A percentile compares a stretch with the other conserved stretches of the same genome.
These are phyloP conservation scores for Rhynchosporium secalis DNA, from an alignment of 2,329 filamentous ascomycete species.

Conservation along the genomic window DNA sequence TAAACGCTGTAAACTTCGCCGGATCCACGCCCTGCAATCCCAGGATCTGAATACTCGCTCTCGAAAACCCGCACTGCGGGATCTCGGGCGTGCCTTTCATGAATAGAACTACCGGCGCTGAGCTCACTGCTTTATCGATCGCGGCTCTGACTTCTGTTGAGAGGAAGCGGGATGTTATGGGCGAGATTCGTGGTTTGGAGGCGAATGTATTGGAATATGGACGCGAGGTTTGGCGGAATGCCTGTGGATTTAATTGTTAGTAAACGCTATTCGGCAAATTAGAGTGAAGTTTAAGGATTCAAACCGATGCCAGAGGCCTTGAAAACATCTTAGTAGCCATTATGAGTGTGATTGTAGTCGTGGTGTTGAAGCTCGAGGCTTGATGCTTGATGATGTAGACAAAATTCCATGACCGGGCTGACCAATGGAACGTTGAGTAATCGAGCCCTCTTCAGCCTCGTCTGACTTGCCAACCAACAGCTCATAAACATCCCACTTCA, in stretches of 20 bases:
- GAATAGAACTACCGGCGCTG: conserved; percentile 92
- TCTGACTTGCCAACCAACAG: background rate
- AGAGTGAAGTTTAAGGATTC: background rate
- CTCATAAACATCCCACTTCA: background rate
- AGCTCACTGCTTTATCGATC: conserved; percentile 86
- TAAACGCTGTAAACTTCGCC: conserved; percentile 95
- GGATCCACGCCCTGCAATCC: conserved; percentile 94
- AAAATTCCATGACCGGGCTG: conserved; percentile 24
- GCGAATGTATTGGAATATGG: conserved; percentile 14
- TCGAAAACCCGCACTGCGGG: conserved; percentile 95
- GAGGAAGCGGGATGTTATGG: conserved; percentile 58
- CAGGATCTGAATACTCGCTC: conserved; percentile 91
- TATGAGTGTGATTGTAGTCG: background rate
- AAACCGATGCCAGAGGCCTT: conserved; percentile 37
- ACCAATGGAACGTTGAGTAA: conserved; percentile 32
- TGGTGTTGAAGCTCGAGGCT: conserved; percentile 1
- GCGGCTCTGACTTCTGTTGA: conserved; percentile 77
- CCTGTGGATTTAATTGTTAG: conserved; percentile 38
- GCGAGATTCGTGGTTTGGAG: conserved; percentile 22
- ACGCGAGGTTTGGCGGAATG: conserved; percentile 41
- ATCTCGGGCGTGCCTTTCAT: conserved; percentile 99
- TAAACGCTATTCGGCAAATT: conserved; percentile 20
- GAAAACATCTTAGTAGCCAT: conserved; percentile 33
- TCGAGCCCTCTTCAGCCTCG: conserved; percentile 15
- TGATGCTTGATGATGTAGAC: conserved; percentile 7